Evolutionary conservation across 2,329 filamentous ascomycete species (phyloP), one percentile per base, ranked within the genome.

Genomic region (Venturia nashicola): DNA sequence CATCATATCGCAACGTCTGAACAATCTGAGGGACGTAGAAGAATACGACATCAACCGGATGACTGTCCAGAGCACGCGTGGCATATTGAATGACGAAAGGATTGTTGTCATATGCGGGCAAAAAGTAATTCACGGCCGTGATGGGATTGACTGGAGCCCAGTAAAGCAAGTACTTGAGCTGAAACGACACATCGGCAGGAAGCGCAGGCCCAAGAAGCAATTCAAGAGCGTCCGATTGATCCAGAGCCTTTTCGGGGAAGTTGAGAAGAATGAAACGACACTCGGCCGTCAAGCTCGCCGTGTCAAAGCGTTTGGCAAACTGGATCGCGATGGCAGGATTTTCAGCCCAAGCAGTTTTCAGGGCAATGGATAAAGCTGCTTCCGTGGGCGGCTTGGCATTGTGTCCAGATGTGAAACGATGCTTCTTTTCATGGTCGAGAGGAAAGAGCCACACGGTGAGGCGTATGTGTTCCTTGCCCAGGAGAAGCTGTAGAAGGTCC

Each of bases 11-110:
- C 54, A 99, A 82, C 54, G 90, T 89, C 74, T 99, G 94, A 16
- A 99, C 94, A 69, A 99, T 95, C 73, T 99, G 94, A 7, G 95
- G 94, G 2, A 99, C 94, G 72, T 97, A 97, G 76, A 97, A 99
- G 80, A 99, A 99, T 0, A 93, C 96, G 23, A 97, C 86, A 72
- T 97, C 94, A n/a, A 97, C 87, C 0, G 91, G 88, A 71, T 99
- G 94, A 69, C 89, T 92, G 72, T 99, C 94, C 59, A 99, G 76
- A 3, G 94, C 90, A 70, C 92, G 86, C 87, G 99, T 96, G 1
- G 94, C 94, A 74, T 97, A 99, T 74, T 99, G 95, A 46, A 97
- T 85, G 62, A 99, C 82, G 75, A 92, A 95, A 0, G 95, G 90
- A 71, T 99, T 88, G 70, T 96, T 93, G 48, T 87, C 86, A 74